These are phyloP conservation scores for Cutaneotrichosporon cavernicola DNA, from an alignment of 1,284 basidiomycete genomes.

Conservation along the genomic window DNA sequence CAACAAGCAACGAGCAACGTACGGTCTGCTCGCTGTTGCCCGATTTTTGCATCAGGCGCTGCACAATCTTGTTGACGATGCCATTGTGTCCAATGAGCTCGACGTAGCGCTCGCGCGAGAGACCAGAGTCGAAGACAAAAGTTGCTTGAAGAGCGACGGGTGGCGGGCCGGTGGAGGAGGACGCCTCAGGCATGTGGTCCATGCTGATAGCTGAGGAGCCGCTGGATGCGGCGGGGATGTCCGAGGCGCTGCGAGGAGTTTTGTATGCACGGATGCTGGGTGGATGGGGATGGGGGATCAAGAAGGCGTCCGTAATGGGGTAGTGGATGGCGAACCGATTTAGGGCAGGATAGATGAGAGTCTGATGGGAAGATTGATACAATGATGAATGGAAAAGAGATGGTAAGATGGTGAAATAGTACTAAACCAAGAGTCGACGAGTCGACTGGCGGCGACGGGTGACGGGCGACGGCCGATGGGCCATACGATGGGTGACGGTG, in stretches of 20 bases:
- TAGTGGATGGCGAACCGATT: neutral
- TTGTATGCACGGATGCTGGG: neutral
- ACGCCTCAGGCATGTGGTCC: constrained; percentile 40
- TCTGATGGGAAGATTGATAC: neutral
- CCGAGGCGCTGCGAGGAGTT: neutral
- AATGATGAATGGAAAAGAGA: neutral
- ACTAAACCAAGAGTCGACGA: no score
- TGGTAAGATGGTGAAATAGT: neutral
- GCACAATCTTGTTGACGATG: constrained; percentile 42
- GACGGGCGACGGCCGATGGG: neutral
- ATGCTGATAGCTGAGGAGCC: constrained; percentile 13
- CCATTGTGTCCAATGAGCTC: constrained; percentile 44
- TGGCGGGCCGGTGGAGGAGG: constrained; percentile 30
- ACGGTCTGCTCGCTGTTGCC: constrained; percentile 38
- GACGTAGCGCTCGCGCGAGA: constrained; percentile 38
- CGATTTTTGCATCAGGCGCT: constrained; percentile 48
- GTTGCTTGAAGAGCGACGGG: constrained; percentile 31
- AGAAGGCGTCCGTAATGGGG: neutral
- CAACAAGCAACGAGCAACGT: neutral
- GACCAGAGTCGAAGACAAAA: constrained; percentile 42
- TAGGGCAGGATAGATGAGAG: neutral
- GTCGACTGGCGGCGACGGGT: neutral
- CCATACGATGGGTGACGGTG: neutral
- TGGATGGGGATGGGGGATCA: neutral
- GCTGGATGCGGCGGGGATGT: neutral